Percentiles rank a stretch among this genome's conserved stretches.
phyloP scores from a whole-genome alignment of 225 moss, liverwort and hornwort genomes.

The Polytrichum formosum region DNA sequence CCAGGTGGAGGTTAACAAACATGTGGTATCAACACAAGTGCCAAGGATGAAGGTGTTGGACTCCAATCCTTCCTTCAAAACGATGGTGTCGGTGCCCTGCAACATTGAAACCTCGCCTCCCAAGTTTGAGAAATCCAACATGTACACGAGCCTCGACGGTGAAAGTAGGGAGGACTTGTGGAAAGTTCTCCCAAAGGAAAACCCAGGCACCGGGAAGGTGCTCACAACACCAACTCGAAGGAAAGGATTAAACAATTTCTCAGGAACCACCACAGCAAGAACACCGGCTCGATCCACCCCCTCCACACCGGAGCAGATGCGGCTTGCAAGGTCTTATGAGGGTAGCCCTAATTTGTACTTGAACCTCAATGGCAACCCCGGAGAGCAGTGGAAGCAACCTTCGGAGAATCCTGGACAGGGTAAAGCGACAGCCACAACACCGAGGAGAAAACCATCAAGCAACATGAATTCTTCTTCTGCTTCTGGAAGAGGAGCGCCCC shows the following conservation, averaged over 20 bases:
- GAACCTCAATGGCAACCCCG: no score
- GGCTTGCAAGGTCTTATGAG: neutral
- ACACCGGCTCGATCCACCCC: neutral
- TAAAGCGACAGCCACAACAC: no score
- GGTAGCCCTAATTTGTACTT: no score
- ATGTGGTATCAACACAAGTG: slow-evolving; percentile 32
- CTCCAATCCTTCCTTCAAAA: slow-evolving; percentile 49
- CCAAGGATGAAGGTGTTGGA: slow-evolving; percentile 38
- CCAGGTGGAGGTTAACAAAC: slow-evolving; percentile 46
- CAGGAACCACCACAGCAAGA: neutral
- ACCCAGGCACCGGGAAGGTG: neutral
- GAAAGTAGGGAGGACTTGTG: neutral
- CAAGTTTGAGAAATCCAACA: slow-evolving; percentile 14
- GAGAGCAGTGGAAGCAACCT: no score
- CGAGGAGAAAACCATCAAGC: no score
- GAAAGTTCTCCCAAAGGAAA: neutral
- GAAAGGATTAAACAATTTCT: neutral
- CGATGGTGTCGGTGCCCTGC: slow-evolving; percentile 25
- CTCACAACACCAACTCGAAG: slow-evolving; percentile 15
- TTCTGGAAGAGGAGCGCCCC: slow-evolving; percentile 13
- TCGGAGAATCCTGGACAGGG: no score
- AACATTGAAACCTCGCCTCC: slow-evolving; percentile 11
- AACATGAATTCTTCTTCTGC: no score
- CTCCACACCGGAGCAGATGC: neutral
- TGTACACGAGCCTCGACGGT: slow-evolving; percentile 13